Conservation (phyloP, 2,329 filamentous ascomycete species). For the Kalaharituber pfeilii region DNA sequence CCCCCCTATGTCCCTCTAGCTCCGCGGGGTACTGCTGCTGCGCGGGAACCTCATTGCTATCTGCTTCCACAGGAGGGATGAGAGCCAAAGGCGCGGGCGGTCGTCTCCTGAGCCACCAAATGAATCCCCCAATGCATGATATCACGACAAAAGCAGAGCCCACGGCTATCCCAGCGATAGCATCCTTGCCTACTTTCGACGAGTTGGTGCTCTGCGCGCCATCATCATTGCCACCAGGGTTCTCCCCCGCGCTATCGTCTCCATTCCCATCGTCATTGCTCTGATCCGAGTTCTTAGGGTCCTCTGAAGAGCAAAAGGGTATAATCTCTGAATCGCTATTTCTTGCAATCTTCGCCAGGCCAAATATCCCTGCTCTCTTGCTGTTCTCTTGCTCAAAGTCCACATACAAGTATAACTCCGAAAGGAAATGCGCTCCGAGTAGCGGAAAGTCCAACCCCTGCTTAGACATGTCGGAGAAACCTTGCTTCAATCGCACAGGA, state of each 20-base stretch:
- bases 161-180: background rate
- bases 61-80: too few relatives aligned
- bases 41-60: too few relatives aligned
- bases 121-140: too few relatives aligned
- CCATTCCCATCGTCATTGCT: background rate
- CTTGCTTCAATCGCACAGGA: background rate
- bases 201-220: background rate
- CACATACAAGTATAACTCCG: background rate
- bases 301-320: background rate
- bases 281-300: background rate
- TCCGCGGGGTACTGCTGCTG: too few relatives aligned
- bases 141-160: background rate
- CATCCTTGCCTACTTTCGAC: background rate
- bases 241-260: background rate
- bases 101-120: too few relatives aligned
- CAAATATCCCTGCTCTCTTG: background rate
- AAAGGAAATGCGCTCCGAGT: background rate
- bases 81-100: too few relatives aligned
- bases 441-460: background rate
- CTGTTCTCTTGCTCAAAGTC: background rate
- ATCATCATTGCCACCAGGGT: background rate
- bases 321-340: background rate
- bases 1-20: too few relatives aligned
- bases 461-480: too few relatives aligned
- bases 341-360: background rate